Conservation (phyloP, 129 eudicot species). For the Tagetes erecta region DNA sequence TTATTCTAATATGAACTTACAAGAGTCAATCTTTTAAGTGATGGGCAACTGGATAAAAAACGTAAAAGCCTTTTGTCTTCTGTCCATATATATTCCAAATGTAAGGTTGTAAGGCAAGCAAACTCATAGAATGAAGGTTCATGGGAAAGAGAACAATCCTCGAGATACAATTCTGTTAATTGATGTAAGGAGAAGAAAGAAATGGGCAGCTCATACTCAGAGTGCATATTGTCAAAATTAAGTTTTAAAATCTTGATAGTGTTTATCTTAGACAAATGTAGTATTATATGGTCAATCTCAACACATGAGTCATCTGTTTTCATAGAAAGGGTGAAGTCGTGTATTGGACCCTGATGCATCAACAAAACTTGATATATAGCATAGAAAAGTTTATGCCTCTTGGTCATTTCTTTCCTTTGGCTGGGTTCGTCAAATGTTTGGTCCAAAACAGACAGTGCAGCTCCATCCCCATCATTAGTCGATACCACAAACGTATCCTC, state of each 20-base stretch:
- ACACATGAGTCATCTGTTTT: background rate
- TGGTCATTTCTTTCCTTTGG: background rate
- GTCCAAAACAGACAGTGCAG: background rate
- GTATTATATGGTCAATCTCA: constrained; percentile 22
- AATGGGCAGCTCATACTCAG: background rate
- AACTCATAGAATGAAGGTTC: background rate
- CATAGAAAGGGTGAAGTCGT: constrained; percentile 10
- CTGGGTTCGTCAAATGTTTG: background rate
- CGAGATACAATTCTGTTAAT: background rate
- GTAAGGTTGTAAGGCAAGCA: constrained; percentile 21
- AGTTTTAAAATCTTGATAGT: constrained; percentile 15
- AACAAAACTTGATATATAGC: constrained; percentile 18
- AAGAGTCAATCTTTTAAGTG: constrained; percentile 4
- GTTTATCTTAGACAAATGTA: constrained; percentile 15
- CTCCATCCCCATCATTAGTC: background rate
- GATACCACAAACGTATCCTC: constrained; percentile 12
- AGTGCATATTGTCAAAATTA: background rate
- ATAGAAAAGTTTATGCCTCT: background rate
- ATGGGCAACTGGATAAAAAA: constrained; percentile 11
- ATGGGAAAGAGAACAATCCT: too few species aligned
- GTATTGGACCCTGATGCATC: constrained; percentile 18
- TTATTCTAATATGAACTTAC: background rate
- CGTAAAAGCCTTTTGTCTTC: background rate
- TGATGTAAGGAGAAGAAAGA: constrained; percentile 13
- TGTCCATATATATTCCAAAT: background rate